Conservation (phyloP, 2,329 filamentous ascomycete species). For the Fusarium nanum region DNA sequence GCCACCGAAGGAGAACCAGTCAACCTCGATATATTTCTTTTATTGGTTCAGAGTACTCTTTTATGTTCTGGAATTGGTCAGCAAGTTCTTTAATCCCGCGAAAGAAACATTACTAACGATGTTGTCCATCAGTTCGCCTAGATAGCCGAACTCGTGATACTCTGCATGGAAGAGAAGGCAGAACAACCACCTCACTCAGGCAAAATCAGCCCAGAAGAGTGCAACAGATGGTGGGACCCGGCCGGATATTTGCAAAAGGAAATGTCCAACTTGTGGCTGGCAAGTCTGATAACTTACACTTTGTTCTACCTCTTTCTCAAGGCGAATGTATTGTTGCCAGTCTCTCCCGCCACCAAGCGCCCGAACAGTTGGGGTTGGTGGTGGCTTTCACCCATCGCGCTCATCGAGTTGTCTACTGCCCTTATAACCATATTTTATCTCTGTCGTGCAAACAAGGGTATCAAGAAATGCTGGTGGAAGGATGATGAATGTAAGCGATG, state of each 20-base stretch:
- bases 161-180: constrained; percentile 56
- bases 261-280: constrained; percentile 55
- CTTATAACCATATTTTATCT: not conserved
- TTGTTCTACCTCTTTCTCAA: constrained; percentile 46
- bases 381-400: not conserved
- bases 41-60: constrained; percentile 52
- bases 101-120: constrained; percentile 49
- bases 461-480: not conserved
- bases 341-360: not conserved
- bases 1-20: not conserved
- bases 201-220: constrained; percentile 48
- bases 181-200: constrained; percentile 52
- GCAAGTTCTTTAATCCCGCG: constrained; percentile 53
- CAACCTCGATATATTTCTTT: not conserved
- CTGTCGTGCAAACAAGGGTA: rapidly evolving
- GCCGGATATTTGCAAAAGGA: not conserved
- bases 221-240: constrained; percentile 35
- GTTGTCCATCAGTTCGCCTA: constrained; percentile 57
- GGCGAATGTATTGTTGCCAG: not conserved
- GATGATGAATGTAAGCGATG: not conserved
- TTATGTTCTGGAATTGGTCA: constrained; percentile 52
- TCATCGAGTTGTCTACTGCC: not conserved
- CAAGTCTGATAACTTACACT: constrained; percentile 64
- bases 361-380: not conserved
- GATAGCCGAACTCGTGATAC: constrained; percentile 58